Evolutionary conservation across 495 filamentous ascomycete genomes (phyloP).

Genomic region (Evernia prunastri): DNA sequence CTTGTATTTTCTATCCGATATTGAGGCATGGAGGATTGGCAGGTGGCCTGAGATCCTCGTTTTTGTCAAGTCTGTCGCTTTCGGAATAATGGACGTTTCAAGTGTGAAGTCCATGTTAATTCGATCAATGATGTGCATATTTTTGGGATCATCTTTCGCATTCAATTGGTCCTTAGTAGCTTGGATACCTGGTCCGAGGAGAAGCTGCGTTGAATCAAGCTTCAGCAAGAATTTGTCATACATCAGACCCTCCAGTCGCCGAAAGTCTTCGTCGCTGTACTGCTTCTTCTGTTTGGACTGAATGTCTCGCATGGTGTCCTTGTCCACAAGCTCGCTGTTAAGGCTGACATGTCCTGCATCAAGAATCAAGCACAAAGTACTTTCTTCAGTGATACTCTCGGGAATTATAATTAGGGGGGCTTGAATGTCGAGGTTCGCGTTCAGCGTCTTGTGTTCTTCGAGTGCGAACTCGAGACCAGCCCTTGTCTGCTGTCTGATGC

Average conservation of each 20-base stretch:
- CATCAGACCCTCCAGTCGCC: conserved; percentile 79
- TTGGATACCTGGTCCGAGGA: conserved; percentile 92
- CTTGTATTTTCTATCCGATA: conserved; percentile 94
- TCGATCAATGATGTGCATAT: conserved; percentile 86
- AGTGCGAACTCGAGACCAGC: conserved; percentile 93
- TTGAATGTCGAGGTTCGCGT: conserved; percentile 90
- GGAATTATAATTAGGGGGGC: conserved; percentile 95
- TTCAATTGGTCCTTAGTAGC: conserved; percentile 80
- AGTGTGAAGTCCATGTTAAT: conserved; percentile 95
- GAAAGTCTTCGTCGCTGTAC: conserved; percentile 84
- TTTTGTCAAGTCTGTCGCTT: conserved; percentile 87
- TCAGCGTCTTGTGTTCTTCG: conserved; percentile 95
- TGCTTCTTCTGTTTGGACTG: conserved; percentile 84
- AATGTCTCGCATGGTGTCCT: conserved; percentile 77
- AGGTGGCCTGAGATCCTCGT: conserved; percentile 86
- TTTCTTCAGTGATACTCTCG: conserved; percentile 75
- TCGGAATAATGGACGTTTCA: conserved; percentile 88
- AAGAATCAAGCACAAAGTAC: conserved; percentile 79
- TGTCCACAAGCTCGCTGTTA: conserved; percentile 87
- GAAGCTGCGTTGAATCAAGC: conserved; percentile 84
- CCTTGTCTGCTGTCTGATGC: conserved; percentile 86
- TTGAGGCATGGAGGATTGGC: conserved; percentile 82
- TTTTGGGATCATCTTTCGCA: conserved; percentile 57
- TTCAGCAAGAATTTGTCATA: conserved; percentile 94
- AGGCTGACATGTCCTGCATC: conserved; percentile 95